Base-by-base conservation (phyloP, 2,329 filamentous ascomycete genomes). In the Simplicillium aogashimaense region DNA sequence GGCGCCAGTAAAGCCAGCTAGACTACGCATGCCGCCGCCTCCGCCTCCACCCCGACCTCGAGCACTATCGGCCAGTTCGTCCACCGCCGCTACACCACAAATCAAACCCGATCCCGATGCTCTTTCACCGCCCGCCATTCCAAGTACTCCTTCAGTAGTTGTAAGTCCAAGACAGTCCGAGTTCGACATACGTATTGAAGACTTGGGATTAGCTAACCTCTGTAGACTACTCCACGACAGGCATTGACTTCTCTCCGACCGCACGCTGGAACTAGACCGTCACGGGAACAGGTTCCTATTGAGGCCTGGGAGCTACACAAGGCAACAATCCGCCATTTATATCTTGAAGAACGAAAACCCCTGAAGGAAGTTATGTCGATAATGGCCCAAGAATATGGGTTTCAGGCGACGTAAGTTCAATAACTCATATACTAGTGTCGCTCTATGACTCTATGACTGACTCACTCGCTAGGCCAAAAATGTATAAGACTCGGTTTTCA, bases 401-500 rank as follows among this genome's bases (percentile, higher is more conserved):
- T 72, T 46, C 63, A 67, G 47, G 68, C 68, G 40, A 71, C 68
- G 67, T 72, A 55, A 56, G 66, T 55, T 29, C 35, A 16, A 7
- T 29, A n/a, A n/a, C n/a, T n/a, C n/a, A n/a, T n/a, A 9, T 28
- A n/a, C 20, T 25, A 6, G 20, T 9, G 9, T 9, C 9, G 5
- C 9, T 25, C 20, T 5, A 9, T 9, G 9, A 6, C 9, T 9
- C 28, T 11, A 20, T 15, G n/a, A 29, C 17, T 16, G 10, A 9
- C 20, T 25, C 9, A 34, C 25, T 9, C 25, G 16, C 4, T 37
- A 72, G 69, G 14, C 67, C 69, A 14, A 70, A 72, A 46, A 73
- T 73, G 69, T 73, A 73, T 53, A 73, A 73, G 50, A 71, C 69
- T n/a, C 59, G 69, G 17, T 72, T 72, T 48, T 70, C 70, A 12